phyloP scores from a whole-genome alignment of 2,329 filamentous ascomycete genomes.

The Alternaria hordeiaustralica region DNA sequence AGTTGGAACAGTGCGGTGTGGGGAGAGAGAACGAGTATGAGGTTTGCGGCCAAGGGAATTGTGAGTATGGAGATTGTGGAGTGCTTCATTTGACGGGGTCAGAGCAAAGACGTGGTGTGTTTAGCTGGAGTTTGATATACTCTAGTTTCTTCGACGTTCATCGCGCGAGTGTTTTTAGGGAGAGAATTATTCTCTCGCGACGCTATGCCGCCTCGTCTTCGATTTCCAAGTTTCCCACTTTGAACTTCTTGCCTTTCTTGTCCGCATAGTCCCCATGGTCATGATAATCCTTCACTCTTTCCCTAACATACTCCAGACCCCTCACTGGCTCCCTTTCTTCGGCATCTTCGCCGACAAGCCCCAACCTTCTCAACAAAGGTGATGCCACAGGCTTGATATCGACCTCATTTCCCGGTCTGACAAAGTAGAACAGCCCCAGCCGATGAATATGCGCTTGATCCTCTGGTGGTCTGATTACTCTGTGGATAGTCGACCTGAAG shows the following conservation, averaged over 20 bases:
- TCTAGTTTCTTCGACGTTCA: neutral
- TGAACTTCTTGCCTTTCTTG: slow-evolving; percentile 50
- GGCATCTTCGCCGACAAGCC: slow-evolving; percentile 27
- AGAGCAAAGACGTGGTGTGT: neutral
- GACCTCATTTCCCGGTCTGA: slow-evolving; percentile 48
- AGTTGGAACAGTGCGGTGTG: neutral
- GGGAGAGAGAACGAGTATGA: neutral
- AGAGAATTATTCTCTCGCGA: neutral
- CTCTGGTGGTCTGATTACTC: slow-evolving; percentile 56
- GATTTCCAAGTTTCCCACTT: slow-evolving; percentile 50
- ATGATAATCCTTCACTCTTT: slow-evolving; percentile 52
- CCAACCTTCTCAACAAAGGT: slow-evolving; percentile 43
- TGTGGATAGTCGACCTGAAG: slow-evolving; percentile 59
- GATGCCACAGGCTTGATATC: slow-evolving; percentile 47
- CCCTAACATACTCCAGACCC: slow-evolving; percentile 51
- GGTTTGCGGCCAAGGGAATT: neutral
- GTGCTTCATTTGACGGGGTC: neutral
- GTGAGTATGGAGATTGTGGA: neutral
- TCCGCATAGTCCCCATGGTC: slow-evolving; percentile 50
- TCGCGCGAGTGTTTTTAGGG: neutral
- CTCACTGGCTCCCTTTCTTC: slow-evolving; percentile 40
- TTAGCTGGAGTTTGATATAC: neutral
- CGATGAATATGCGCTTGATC: slow-evolving; percentile 49
- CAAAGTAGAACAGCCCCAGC: slow-evolving; percentile 52
- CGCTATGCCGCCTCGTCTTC: slow-evolving; percentile 47